phyloP scores from a whole-genome alignment of 2,329 filamentous ascomycete genomes.

The Penicillium capsulatum region DNA sequence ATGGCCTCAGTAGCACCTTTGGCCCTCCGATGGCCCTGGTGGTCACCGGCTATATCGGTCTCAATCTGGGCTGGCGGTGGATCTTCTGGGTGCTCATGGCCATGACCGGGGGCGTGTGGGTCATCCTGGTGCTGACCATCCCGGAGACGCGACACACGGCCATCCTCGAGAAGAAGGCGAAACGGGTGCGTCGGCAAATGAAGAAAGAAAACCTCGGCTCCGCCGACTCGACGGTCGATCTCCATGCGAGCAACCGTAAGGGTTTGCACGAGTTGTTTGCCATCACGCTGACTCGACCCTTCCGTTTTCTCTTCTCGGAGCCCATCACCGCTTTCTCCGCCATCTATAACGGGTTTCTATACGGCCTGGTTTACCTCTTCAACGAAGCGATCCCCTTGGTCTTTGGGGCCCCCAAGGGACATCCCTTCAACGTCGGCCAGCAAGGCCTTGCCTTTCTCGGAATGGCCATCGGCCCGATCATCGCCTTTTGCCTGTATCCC shows the following conservation, averaged over 20 bases:
- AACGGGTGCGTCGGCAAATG: conserved; percentile 45
- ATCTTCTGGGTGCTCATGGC: conserved; percentile 60
- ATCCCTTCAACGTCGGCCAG: conserved; percentile 52
- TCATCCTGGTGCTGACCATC: conserved; percentile 42
- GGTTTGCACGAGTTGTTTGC: conserved; percentile 69
- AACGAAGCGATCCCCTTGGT: conserved; percentile 66
- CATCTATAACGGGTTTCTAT: conserved; percentile 57
- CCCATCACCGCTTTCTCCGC: conserved; percentile 29
- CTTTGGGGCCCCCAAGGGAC: conserved; percentile 59
- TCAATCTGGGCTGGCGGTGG: conserved; percentile 50
- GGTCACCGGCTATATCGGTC: conserved; percentile 33
- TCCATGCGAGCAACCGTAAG: conserved; percentile 49
- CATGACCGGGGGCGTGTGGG: conserved; percentile 50
- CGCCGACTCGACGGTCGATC: conserved; percentile 53
- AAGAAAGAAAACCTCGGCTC: conserved; percentile 51
- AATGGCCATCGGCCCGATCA: conserved; percentile 58
- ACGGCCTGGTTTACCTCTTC: conserved; percentile 72
- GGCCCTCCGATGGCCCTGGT: conserved; percentile 35
- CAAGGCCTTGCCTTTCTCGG: conserved; percentile 56
- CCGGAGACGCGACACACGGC: conserved; percentile 56
- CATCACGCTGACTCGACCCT: conserved; percentile 62
- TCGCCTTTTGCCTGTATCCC: conserved; percentile 55
- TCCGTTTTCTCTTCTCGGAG: conserved; percentile 34
- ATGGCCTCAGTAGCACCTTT: conserved; percentile 35
- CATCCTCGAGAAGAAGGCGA: conserved; percentile 55